Conservation (phyloP, 2,329 filamentous ascomycete species). For the Dryadomyces quercivorus region DNA sequence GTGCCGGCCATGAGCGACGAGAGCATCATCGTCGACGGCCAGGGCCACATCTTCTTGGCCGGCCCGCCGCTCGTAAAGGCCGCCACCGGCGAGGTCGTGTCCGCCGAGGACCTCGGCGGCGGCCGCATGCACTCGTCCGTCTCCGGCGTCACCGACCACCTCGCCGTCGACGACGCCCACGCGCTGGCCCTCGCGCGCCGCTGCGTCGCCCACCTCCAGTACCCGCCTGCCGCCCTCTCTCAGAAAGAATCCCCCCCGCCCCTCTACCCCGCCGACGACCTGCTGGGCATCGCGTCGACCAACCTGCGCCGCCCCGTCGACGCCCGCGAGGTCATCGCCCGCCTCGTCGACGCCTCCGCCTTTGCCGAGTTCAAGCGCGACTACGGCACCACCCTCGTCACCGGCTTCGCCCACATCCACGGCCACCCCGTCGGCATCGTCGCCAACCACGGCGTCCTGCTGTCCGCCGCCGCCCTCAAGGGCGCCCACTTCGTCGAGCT, state of each 20-base stretch:
- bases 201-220: slow-evolving; percentile 82
- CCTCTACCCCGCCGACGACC: slow-evolving; percentile 65
- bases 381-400: slow-evolving; percentile 82
- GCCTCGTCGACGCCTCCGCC: slow-evolving; percentile 79
- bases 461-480: slow-evolving; percentile 80
- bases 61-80: slow-evolving; percentile 92
- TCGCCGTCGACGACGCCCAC: slow-evolving; percentile 88
- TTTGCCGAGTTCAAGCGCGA: slow-evolving; percentile 92
- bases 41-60: slow-evolving; percentile 95
- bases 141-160: slow-evolving; percentile 88
- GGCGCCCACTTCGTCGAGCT: slow-evolving; percentile 96
- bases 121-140: slow-evolving; percentile 82
- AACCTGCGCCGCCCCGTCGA: slow-evolving; percentile 79
- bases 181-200: slow-evolving; percentile 75
- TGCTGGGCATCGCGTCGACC: slow-evolving; percentile 79
- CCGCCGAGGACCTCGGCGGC: slow-evolving; percentile 80
- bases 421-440: slow-evolving; percentile 86
- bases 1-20: slow-evolving; percentile 97
- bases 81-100: slow-evolving; percentile 85
- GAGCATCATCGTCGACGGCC: slow-evolving; percentile 88
- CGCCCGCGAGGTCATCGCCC: slow-evolving; percentile 81
- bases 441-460: slow-evolving; percentile 91
- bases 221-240: slow-evolving; percentile 29
- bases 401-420: slow-evolving; percentile 82
- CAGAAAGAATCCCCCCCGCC: slow-evolving; percentile 74